Evolutionary conservation across 257 asterid genomes (phyloP).

Genomic region (Fraxinus cuspidata): DNA sequence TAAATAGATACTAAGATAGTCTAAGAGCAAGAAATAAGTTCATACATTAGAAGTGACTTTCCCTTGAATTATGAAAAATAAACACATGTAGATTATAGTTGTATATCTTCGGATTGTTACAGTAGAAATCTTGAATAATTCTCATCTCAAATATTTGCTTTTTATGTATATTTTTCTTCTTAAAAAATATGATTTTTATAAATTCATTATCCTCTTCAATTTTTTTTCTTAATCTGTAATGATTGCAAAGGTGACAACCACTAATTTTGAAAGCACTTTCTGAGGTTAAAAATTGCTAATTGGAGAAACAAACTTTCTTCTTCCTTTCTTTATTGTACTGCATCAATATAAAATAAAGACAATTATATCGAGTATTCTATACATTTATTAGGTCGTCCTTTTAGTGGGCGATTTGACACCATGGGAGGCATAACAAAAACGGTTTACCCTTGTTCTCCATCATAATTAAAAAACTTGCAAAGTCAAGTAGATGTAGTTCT

Average conservation of each 20-base stretch:
- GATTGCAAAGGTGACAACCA: slow-evolving; percentile 34
- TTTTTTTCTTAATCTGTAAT: slow-evolving; percentile 30
- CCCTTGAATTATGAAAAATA: too few relatives aligned
- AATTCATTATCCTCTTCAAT: neutral
- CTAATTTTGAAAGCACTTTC: slow-evolving; percentile 36
- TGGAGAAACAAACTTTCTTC: neutral
- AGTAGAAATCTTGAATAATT: neutral
- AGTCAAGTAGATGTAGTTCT: neutral
- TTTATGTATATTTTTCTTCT: too few relatives aligned
- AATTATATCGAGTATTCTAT: neutral
- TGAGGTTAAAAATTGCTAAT: slow-evolving; percentile 29
- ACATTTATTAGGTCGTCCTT: neutral
- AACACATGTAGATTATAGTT: too few relatives aligned
- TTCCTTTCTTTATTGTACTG: neutral
- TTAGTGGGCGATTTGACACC: neutral
- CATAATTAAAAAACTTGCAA: neutral
- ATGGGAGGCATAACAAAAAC: neutral
- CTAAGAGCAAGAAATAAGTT: too few relatives aligned
- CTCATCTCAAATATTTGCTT: too few relatives aligned
- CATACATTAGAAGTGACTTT: too few relatives aligned
- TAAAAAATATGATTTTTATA: neutral
- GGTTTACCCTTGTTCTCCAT: neutral
- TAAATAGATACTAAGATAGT: neutral
- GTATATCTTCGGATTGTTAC: too few relatives aligned
- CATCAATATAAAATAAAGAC: too few relatives aligned